Evolutionary conservation across 768 basidiomycete genomes (phyloP).

Genomic region (Mycena olivaceomarginata): DNA sequence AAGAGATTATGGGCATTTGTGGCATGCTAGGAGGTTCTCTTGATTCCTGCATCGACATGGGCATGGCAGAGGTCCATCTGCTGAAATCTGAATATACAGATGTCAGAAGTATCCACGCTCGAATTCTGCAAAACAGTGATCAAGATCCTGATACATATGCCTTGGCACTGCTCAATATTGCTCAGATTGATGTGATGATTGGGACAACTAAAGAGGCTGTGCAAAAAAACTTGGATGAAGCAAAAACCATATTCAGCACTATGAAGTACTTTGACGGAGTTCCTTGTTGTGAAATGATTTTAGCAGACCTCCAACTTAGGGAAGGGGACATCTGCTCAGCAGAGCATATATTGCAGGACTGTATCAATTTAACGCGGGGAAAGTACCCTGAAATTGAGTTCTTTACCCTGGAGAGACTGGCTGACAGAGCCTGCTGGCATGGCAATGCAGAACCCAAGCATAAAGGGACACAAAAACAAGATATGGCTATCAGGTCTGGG

Average conservation of each 20-base stretch:
- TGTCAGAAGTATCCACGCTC: not conserved
- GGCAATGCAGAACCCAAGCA: too few relatives aligned
- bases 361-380: not conserved
- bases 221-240: too few relatives aligned
- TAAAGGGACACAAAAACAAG: too few relatives aligned
- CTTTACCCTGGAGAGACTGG: not conserved
- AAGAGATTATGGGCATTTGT: not conserved
- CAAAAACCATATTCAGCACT: too few relatives aligned
- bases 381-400: not conserved
- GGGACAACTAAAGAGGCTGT: too few relatives aligned
- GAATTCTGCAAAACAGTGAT: not conserved
- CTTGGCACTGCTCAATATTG: too few relatives aligned
- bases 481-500: too few relatives aligned
- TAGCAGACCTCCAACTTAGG: too few relatives aligned
- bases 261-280: too few relatives aligned
- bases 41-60: not conserved
- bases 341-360: not conserved
- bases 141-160: not conserved
- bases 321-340: not conserved
- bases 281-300: too few relatives aligned
- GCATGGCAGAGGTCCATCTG: not conserved
- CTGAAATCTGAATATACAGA: conserved; percentile 21
- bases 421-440: not conserved
- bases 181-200: too few relatives aligned
- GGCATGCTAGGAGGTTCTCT: not conserved